Evolutionary conservation across 768 basidiomycete species (phyloP).

Genomic region (Cyathus striatus): DNA sequence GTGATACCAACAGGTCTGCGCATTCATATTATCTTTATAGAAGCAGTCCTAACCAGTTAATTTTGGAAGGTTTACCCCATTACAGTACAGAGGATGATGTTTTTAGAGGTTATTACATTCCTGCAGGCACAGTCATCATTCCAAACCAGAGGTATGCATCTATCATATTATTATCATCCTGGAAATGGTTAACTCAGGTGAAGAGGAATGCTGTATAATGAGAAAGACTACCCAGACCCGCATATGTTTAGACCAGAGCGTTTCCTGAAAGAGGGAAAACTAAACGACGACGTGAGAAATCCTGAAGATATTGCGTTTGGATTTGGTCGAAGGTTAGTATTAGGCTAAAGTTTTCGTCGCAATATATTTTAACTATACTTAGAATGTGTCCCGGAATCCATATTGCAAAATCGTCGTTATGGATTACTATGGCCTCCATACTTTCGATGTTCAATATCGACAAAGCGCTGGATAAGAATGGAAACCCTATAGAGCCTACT

Average conservation of each 20-base stretch:
- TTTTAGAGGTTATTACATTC: not conserved
- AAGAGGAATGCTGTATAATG: conserved; percentile 14
- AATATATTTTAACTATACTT: not conserved
- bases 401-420: not conserved
- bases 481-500: conserved; percentile 2
- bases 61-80: conserved; percentile 1
- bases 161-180: not conserved
- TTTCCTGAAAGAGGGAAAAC: conserved; percentile 19
- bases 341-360: not conserved
- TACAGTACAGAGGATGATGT: not conserved
- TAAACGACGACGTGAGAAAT: conserved; percentile 1
- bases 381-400: conserved; percentile 4
- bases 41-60: not conserved
- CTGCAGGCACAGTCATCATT: not conserved
- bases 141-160: not conserved
- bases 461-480: conserved; percentile 4
- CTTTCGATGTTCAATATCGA: conserved; percentile 3
- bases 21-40: not conserved
- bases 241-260: conserved; percentile 25
- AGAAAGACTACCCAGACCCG: conserved; percentile 11
- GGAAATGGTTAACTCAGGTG: not conserved
- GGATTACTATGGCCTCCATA: conserved; percentile 4
- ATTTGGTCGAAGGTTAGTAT: not conserved
- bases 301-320: too few relatives aligned
- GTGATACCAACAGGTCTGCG: not conserved